Evolutionary conservation across 2,329 filamentous ascomycete genomes (phyloP), one percentile per base, ranked within the genome.

Genomic region (Didymella sp.): DNA sequence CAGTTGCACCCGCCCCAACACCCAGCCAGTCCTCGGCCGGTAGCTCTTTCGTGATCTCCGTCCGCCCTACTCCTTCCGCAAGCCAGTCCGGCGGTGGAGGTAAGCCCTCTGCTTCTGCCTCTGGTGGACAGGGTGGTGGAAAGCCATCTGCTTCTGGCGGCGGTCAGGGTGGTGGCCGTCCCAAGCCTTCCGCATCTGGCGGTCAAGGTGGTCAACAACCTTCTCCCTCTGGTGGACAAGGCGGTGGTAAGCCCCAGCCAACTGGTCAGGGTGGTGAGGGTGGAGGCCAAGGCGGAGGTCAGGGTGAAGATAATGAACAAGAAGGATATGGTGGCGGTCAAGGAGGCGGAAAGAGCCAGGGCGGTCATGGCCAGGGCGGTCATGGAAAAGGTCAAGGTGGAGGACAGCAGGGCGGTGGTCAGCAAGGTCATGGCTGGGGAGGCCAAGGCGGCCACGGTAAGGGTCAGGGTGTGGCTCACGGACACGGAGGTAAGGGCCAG

Each of bases 1-100:
- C 42, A n/a, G 33, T 24, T 13, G 13, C n/a, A 21, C 19, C 33
- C 15, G 15, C 25, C 8, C 31, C 42, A 38, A 45, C 25, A 30
- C 33, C 42, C 7, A 6, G 25, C 25, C 17, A 44, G 12, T 41
- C 15, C 15, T 51, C 28, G 15, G 19, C 50, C 38, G 28, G 31
- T 19, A 56, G 51, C 51, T 56, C 51, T 24, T 56, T 62, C 38
- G 51, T 53, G 33, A 52, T 61, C 44, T 64, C 56, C 9, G 48
- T 57, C 15, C 48, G 56, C 30, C 56, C 61, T 2, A 61, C 59
- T 47, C 49, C 56, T 9, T 44, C 55, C 19, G 40, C 45, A 6
- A 22, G 8, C 12, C 35, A 48, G 19, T 27, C 12, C 13, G 22
- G 17, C 31, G 28, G 13, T 37, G 28, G 11, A 28, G 21, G 9